These are phyloP conservation scores for Hypoxylon crocopeplum DNA, from an alignment of 495 filamentous ascomycete species.

Conservation along the genomic window DNA sequence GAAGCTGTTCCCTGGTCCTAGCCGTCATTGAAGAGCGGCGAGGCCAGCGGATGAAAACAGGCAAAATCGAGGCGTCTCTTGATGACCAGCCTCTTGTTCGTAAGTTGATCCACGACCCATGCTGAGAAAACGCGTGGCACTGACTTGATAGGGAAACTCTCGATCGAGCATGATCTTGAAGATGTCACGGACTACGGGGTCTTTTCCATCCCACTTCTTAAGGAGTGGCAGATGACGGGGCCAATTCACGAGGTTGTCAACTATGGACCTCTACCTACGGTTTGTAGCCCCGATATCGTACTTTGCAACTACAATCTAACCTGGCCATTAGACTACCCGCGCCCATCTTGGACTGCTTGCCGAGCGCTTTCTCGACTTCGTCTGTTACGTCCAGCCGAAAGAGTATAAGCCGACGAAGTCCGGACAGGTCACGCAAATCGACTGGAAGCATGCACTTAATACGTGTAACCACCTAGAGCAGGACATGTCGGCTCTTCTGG, in stretches of 20 bases:
- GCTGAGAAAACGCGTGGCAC: not conserved
- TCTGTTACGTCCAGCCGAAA: slow-evolving; percentile 50
- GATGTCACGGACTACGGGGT: slow-evolving; percentile 54
- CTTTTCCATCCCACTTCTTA: slow-evolving; percentile 44
- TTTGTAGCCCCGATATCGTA: slow-evolving; percentile 32
- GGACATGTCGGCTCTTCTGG: slow-evolving; percentile 41
- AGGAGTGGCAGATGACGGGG: slow-evolving; percentile 23
- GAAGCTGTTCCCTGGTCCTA: slow-evolving; percentile 52
- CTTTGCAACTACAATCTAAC: slow-evolving; percentile 2
- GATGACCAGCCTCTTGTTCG: slow-evolving; percentile 44
- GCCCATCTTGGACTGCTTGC: slow-evolving; percentile 49
- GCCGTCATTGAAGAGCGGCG: slow-evolving; percentile 54
- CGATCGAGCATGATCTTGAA: slow-evolving; percentile 39
- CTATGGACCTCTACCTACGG: slow-evolving; percentile 54
- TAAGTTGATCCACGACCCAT: slow-evolving; percentile 38
- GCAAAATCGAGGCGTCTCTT: slow-evolving; percentile 46
- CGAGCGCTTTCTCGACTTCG: slow-evolving; percentile 52
- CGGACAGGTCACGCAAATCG: slow-evolving; percentile 39
- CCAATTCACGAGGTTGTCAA: slow-evolving; percentile 48
- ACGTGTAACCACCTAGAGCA: slow-evolving; percentile 37
- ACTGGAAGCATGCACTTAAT: slow-evolving; percentile 45
- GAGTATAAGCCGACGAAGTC: slow-evolving; percentile 50
- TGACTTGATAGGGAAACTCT: slow-evolving; percentile 35
- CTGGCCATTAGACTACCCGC: slow-evolving; percentile 42
- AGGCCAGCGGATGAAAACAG: slow-evolving; percentile 44